Base-by-base conservation (phyloP, 495 filamentous ascomycete species). In the Aspergillus saccharolyticus region DNA sequence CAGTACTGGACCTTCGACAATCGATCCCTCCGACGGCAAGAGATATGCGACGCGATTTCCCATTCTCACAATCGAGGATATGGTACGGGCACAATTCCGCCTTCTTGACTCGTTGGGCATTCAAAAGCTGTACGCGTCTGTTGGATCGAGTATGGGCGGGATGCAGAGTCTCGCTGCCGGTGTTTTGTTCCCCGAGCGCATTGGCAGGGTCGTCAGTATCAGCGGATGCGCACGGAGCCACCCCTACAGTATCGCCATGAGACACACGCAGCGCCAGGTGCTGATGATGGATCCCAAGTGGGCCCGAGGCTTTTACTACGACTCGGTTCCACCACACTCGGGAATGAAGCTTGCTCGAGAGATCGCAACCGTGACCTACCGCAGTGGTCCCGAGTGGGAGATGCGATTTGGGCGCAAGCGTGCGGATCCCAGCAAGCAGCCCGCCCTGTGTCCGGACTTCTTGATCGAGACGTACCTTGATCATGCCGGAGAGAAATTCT, bases 271-370 rank as follows among this genome's bases (percentile, higher is more conserved):
- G 71, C 87, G 94, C 28, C 94, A 97, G 74, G 94, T 97, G 7
- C 80, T 99, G 20, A 97, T 99, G 91, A 96, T 93, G 85, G 94
- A 99, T 62, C 90, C 91, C 0, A 90, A 95, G 59, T 99, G 95
- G 95, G 85, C 87, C 57, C 89, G 94, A n/a, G 94, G 94, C 1
- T 96, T 91, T 74, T 99, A 97, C 75, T 97, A 97, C 67, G 85
- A 86, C 56, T 70, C 78, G 44, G 85, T 97, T 25, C 94, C 95
- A 7, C 95, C 94, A 8, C 95, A 99, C 67, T 83, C 86, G 8
- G 94, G 94, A 16, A 96, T 99, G 90, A 99, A 99, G 72, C 85
- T 99, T 18, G 94, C 94, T 8, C 87, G 94, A 57, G 89, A 97
- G 73, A 97, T 99, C 61, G 95, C 94, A 15, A 99, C 94, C 1